Base-by-base conservation (phyloP, 1,139 yeast species). In the Kodamaea sp. region DNA sequence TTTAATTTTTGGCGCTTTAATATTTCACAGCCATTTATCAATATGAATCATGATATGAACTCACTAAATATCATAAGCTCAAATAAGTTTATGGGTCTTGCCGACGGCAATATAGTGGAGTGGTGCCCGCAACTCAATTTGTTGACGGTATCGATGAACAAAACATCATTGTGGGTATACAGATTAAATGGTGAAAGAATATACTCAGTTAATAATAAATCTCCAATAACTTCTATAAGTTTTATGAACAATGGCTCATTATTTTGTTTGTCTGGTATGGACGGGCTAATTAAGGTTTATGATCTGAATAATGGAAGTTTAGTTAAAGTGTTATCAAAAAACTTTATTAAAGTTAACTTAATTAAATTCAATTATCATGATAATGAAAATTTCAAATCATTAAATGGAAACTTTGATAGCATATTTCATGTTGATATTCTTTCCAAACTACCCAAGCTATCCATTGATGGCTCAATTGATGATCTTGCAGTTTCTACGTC, bases 61-160 rank as follows among this genome's bases (percentile, higher is more conserved):
- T 15, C 20, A 15, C 20, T 15, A 15, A 15, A 15, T 15, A 15
- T 15, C 20, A 15, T 15, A 15, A 11, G 30, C n/a, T 15, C 41
- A 30, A 50, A 49, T 39, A 62, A 57, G 46, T 60, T 69, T 42
- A 52, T 67, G 40, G 74, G 74, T 8, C 54, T 66, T 34, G 60
- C 75, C 27, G 70, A 70, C 43, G 70, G 74, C 1, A 61, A 56
- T 36, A 60, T 70, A 35, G 49, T 76, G 38, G 62, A 69, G 39
- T 75, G 81, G 76, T 77, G 81, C 50, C 84, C 84, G 1, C 63
- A 71, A 8, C 71, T 78, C 66, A 78, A 78, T 47, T 59, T 79
- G 32, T 50, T 79, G 29, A 73, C 78, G 22, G 58, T 78, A 4
- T 65, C 75, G 34, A 70, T 71, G 64, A 69, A 72, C 36, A 67